Evolutionary conservation across 352 stramenopile species (phyloP), one percentile per base, ranked within the genome.

Genomic region (Hyaloperonospora brassicae): DNA sequence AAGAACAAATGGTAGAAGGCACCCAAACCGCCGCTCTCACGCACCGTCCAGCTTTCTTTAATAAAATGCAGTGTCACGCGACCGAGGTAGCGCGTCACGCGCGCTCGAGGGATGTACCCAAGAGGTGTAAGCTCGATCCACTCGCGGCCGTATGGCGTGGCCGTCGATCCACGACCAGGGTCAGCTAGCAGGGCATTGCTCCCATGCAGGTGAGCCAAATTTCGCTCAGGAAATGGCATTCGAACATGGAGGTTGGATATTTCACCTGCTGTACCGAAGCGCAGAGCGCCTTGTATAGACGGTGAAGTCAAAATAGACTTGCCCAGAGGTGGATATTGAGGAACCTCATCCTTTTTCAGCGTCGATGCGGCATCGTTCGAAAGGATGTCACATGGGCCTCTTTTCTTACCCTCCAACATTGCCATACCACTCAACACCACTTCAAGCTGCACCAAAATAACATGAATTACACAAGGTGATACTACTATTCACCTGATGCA

Each of bases 41-140:
- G 79, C 41, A 95, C 86, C 0, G 82, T 91, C 84, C 84, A 94
- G 49, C 81, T 93, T 57, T 95, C 86, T 57, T 93, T 93, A 60
- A 95, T 94, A 30, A 95, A 95, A 57, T 95, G 86, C 34, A 95
- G 58, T 48, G 86, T 94, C 46, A 95, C 84, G 41, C 84, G 82
- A 21, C 86, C 86, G 3, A 94, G 67, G 44, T 94, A 95, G 7
- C 80, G 62, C 3, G 68, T 75, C 25, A 93, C 80, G 24, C 80
- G 76, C 23, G 80, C 79, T 2, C 71, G 65, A 13, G 79, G 75
- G 30, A 93, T 89, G 59, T 89, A 89, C 22, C 74, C 80, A 10
- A 93, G 66, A 9, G 83, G 83, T 12, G 83, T 93, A 31, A 93
- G 58, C 57, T 93, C 80, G 41, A 93, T 91, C 80, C 83, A 91